A percentile compares a stretch with the other conserved stretches of the same genome.
phyloP scores from a whole-genome alignment of 2,329 filamentous ascomycete species.

The Cytospora paraplurivora region DNA sequence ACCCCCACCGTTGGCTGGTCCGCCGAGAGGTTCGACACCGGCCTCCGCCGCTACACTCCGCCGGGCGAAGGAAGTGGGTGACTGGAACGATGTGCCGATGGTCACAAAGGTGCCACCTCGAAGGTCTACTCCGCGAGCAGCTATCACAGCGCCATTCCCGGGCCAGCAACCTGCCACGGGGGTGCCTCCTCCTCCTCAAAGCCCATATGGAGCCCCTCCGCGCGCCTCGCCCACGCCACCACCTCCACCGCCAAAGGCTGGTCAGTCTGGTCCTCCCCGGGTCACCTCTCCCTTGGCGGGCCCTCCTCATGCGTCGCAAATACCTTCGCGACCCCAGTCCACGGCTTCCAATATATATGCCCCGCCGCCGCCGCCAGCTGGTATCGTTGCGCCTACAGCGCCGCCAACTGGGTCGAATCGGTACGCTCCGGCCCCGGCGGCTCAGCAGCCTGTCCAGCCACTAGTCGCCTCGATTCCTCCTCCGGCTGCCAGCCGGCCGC shows the following conservation, averaged over 20 bases:
- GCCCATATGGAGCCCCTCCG: constrained; percentile 56
- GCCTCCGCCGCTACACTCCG: constrained; percentile 69
- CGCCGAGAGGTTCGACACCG: constrained; percentile 63
- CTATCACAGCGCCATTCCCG: constrained; percentile 75
- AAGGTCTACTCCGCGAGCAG: constrained; percentile 71
- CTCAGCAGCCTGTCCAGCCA: constrained; percentile 54
- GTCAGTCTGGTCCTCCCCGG: constrained; percentile 62
- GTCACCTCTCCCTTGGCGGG: constrained; percentile 71
- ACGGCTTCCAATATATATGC: constrained; percentile 66
- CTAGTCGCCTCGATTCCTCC: constrained; percentile 44
- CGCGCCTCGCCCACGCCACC: constrained; percentile 70
- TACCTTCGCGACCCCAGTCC: constrained; percentile 54
- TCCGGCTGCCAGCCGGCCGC: constrained; percentile 47
- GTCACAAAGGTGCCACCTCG: constrained; percentile 76
- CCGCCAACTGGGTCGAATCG: constrained; percentile 75
- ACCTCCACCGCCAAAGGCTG: constrained; percentile 78
- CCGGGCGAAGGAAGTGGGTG: constrained; percentile 69
- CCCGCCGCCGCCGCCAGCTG: constrained; percentile 52
- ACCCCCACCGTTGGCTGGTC: constrained; percentile 39
- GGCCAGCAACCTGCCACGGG: constrained; percentile 53
- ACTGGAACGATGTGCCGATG: constrained; percentile 95
- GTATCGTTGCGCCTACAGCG: constrained; percentile 55
- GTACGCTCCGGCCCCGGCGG: constrained; percentile 69
- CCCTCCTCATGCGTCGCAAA: constrained; percentile 52
- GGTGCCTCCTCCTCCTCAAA: constrained; percentile 56